Evolutionary conservation across 2,329 filamentous ascomycete species (phyloP).

Genomic region (Penicillium sp.): DNA sequence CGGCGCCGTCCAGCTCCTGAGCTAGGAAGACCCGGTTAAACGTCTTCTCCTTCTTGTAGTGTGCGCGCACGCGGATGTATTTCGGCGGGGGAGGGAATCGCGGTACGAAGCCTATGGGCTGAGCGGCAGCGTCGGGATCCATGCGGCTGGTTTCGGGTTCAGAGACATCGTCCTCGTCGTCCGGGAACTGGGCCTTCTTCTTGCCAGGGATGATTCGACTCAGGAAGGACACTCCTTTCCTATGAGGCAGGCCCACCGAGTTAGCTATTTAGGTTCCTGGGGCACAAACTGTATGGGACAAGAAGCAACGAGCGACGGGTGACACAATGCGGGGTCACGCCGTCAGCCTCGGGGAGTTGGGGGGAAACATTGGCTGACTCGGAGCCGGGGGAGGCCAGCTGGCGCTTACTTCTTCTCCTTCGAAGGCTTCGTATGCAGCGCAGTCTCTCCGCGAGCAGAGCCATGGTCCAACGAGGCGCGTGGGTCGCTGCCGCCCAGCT

Average conservation of each 20-base stretch:
- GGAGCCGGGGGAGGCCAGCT: too few relatives aligned
- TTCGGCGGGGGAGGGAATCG: constrained; percentile 78
- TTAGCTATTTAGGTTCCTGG: too few relatives aligned
- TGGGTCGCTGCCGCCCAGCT: too few relatives aligned
- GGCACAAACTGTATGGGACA: too few relatives aligned
- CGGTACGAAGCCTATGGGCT: constrained; percentile 72
- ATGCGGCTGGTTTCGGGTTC: constrained; percentile 62
- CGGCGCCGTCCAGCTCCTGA: constrained; percentile 68
- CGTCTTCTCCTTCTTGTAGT: constrained; percentile 70
- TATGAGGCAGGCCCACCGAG: too few relatives aligned
- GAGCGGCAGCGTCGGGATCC: constrained; percentile 69
- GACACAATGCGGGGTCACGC: too few relatives aligned
- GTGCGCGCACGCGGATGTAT: constrained; percentile 75
- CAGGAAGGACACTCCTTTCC: constrained; percentile 72
- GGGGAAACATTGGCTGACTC: too few relatives aligned
- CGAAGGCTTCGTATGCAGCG: constrained; percentile 26
- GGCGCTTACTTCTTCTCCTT: constrained; percentile 64
- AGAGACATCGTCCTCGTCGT: constrained; percentile 53
- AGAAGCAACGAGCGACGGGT: too few relatives aligned
- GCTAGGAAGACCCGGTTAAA: constrained; percentile 86
- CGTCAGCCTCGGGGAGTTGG: too few relatives aligned
- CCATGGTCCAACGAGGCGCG: too few relatives aligned
- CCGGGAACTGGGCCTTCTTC: constrained; percentile 55
- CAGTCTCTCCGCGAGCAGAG: constrained; percentile 27
- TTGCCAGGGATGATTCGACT: constrained; percentile 76